Evolutionary conservation across 2,329 filamentous ascomycete genomes (phyloP), one percentile per base, ranked within the genome.

Genomic region (Trichoderma arundinaceum): DNA sequence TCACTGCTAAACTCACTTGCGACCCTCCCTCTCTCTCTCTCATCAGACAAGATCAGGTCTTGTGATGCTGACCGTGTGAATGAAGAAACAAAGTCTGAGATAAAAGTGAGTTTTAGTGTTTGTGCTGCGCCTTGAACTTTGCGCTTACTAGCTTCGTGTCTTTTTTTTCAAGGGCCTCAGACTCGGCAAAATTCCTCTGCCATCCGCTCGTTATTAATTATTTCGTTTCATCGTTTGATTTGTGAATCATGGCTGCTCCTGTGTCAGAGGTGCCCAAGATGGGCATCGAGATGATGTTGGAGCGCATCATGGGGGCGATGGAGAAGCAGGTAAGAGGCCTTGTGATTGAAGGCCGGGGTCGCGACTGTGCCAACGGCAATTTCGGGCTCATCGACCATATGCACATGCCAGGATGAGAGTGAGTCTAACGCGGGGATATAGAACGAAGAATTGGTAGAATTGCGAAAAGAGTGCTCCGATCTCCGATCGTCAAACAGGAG

Each of bases 401-500:
- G 52, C 19, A 5, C 41, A 12, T 9, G n/a, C n/a, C n/a, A 19
- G 5, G 33, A 41, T 57, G 44, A 49, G 17, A 49, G 13, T 12
- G 33, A 57, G 33, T 12, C 61, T 64, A 19, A 64, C 32, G 19
- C 12, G 8, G 10, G 22, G 13, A 51, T 54, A 8, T 58, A 72
- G 71, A 72, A 70, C 43, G 54, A 69, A 44, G 71, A 72, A 53
- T 66, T 72, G 66, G 51, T 63, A 5, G 70, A 71, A 60, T 60
- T 72, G 59, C 71, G 71, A 41, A 64, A 48, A 7, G 70, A 72
- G 63, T 72, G 69, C 66, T 39, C 69, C 19, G 69, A 71, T 35
- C 67, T 72, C n/a, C 71, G 71, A 43, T 61, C 68, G 35, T 71
- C 68, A 38, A 72, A 72, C 61, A 65, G 51, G 8, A 69, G 67